phyloP scores from a whole-genome alignment of 1,139 yeast genomes.

The Meyerozyma athensensis region DNA sequence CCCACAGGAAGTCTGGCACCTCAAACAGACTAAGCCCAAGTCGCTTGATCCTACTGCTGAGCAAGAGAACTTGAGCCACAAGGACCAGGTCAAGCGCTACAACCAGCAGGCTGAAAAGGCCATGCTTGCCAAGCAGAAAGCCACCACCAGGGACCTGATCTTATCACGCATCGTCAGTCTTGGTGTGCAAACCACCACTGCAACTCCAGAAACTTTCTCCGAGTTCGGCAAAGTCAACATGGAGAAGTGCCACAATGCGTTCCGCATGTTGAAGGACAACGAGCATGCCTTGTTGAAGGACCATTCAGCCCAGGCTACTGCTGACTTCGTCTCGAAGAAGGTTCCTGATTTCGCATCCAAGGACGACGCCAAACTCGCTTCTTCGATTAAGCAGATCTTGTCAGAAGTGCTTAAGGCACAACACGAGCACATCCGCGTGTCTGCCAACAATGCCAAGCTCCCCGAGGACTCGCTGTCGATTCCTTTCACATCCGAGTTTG shows the following conservation, averaged over 20 bases:
- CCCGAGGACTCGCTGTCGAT: slow-evolving; percentile 24
- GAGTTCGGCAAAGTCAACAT: slow-evolving; percentile 19
- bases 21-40: slow-evolving; percentile 42
- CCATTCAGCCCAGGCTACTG: slow-evolving; percentile 16
- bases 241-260: slow-evolving; percentile 29
- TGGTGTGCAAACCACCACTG: slow-evolving; percentile 20
- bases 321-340: slow-evolving; percentile 27
- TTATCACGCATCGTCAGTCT: slow-evolving; percentile 36
- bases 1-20: slow-evolving; percentile 57
- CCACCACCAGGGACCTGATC: slow-evolving; percentile 41
- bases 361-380: slow-evolving; percentile 36
- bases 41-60: slow-evolving; percentile 28
- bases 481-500: slow-evolving; percentile 58
- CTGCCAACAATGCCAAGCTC: slow-evolving; percentile 22
- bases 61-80: slow-evolving; percentile 14
- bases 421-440: slow-evolving; percentile 45
- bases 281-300: slow-evolving; percentile 24
- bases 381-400: slow-evolving; percentile 50
- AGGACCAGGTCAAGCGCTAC: slow-evolving; percentile 19
- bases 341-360: slow-evolving; percentile 31
- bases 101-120: slow-evolving; percentile 24
- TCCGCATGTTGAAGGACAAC: slow-evolving; percentile 22
- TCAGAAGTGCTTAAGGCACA: slow-evolving; percentile 50
- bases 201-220: slow-evolving; percentile 19
- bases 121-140: slow-evolving; percentile 37